Base-by-base conservation (phyloP, 495 filamentous ascomycete genomes). In the Xylaria longipes region DNA sequence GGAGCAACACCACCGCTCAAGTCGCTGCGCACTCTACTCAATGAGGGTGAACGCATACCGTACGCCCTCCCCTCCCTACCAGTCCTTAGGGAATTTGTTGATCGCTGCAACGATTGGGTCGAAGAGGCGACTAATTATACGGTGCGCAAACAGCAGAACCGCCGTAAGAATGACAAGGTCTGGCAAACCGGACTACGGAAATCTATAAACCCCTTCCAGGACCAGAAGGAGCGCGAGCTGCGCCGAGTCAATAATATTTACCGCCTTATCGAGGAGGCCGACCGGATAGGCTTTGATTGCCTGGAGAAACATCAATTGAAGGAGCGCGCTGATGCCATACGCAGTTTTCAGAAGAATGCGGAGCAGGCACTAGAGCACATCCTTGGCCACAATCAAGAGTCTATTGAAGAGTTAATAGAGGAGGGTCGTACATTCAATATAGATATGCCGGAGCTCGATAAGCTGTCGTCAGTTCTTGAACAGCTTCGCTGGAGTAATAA, bases 101-200 rank as follows among this genome's bases (percentile, higher is more conserved):
- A 97, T 74, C 91, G 92, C 74, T 97, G 95, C 84, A 96, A 97
- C 82, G 95, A 97, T 80, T 97, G 97, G 93, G 94, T 98, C 73
- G 96, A 99, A 73, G 95, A 98, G 82, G 96, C 96, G 70, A 94
- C 92, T 73, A 97, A 94, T 80, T 99, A 96, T 86, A 97, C 95
- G 74, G 94, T 95, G 71, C 92, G 96, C 62, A 99, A 99, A 84
- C 96, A 98, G 83, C 95, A 98, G 82, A 97, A 97, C 80, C 92
- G 96, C 75, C 94, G 96, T 71, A 99, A 99, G 83, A 98, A 93
- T 81, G 95, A 98, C 77, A 97, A 95, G 78, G 91, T 89, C 41
- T 97, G 93, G 93, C 93, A 93, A 73, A 91, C 87, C 77, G 80
- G 84, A 20, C 79, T 82, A 52, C 89, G 90, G 70, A 92, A 89